A percentile compares a stretch with the other conserved stretches of the same genome.
Conservation (phyloP, 2,329 filamentous ascomycete species). For the Monosporascus sp. region DNA sequence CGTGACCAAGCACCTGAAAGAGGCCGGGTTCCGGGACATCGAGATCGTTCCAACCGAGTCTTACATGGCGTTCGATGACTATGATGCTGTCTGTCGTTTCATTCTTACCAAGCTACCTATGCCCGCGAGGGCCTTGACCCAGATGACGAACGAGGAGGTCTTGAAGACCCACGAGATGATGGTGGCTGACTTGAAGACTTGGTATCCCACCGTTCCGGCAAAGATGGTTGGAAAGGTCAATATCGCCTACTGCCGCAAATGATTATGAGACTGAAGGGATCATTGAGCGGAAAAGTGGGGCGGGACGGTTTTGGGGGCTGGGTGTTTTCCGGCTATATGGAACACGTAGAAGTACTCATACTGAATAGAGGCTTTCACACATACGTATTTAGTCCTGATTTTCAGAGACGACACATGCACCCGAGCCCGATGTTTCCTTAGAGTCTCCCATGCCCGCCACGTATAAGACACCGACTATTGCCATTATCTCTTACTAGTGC, state of each 20-base stretch:
- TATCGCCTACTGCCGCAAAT: conserved; percentile 13
- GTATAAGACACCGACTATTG: no score
- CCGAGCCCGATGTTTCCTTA: no score
- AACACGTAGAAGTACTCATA: no score
- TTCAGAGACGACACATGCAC: no score
- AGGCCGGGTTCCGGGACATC: conserved; percentile 6
- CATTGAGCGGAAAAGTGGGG: no score
- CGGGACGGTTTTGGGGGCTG: no score
- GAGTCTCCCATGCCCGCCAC: no score
- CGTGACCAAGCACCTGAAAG: conserved; percentile 1
- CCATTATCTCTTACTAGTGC: no score
- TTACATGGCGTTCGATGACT: conserved; percentile 7
- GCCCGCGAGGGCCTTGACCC: conserved; percentile 5
- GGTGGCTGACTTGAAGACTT: conserved; percentile 8
- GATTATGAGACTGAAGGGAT: not conserved
- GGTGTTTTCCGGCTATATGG: no score
- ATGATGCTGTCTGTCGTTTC: conserved; percentile 8
- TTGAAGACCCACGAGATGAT: conserved; percentile 7
- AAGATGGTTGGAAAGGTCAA: conserved; percentile 10
- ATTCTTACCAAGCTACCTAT: conserved; percentile 8
- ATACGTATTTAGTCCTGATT: no score
- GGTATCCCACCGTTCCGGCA: conserved; percentile 10
- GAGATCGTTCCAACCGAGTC: conserved; percentile 3
- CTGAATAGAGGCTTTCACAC: no score
- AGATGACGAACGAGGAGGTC: conserved; percentile 12